Evolutionary conservation across 176 grass and related monocot genomes (phyloP), one percentile per base, ranked within the genome.

Genomic region (Pontederia crassipes): DNA sequence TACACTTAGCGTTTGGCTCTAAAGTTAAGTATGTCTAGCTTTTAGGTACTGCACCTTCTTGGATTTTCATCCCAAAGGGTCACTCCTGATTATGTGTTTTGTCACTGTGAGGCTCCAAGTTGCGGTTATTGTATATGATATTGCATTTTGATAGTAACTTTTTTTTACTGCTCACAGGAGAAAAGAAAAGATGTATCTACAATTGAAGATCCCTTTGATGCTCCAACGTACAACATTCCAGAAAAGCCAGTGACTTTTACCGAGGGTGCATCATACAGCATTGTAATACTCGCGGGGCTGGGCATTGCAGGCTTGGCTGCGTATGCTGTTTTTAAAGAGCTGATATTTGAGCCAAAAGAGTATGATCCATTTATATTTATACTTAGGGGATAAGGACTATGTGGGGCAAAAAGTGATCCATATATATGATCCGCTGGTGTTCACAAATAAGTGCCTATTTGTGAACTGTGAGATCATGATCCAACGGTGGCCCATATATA

Each of bases 311-410:
- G 62, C 1, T 54, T 97, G 61, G 92, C 92, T 57, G 92, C 87
- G 75, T 97, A 97, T 91, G 87, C 81, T 64, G 84, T 97, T 65
- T 88, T 97, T 58, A 97, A 91, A 71, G 92, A 97, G 64, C 84
- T 97, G 58, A 88, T 97, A 59, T 97, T 97, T 74, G 87, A 97
- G 83, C 87, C 92, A 66, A 97, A 85, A 83, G 92, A 97, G 92
- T 97, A 88, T 56, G 73, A 6, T 69, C 35, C 20, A 29, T 15
- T 61, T 16, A 35, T 40, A 40, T 40, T 40, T 24, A 24, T 24
- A 24, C 20, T 24, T 24, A 24, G 20, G 20, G 20, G 20, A 24
- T 24, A 24, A 24, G 20, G 20, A 24, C 20, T 24, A 24, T 1
- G 20, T 24, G 20, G 20, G 20, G 20, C 20, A 24, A 24, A 24